phyloP scores from a whole-genome alignment of 805 yeast genomes.

The Yamadazyma paraphyllophila region DNA sequence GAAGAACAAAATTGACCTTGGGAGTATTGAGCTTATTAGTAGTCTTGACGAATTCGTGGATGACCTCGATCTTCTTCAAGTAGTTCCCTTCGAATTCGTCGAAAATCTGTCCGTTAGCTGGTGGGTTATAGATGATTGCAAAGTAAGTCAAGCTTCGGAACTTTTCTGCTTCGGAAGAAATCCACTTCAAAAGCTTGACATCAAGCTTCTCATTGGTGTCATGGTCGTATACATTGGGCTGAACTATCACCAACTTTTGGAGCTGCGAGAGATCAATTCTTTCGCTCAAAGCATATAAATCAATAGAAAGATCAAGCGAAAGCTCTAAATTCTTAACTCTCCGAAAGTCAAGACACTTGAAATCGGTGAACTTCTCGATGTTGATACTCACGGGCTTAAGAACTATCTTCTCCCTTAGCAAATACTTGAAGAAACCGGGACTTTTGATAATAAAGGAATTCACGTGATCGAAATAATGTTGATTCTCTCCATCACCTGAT shows the following conservation, averaged over 20 bases:
- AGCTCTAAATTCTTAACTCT: constrained; percentile 5
- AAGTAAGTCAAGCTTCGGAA: constrained; percentile 33
- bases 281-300: not conserved
- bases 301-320: not conserved
- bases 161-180: not conserved
- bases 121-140: constrained; percentile 58
- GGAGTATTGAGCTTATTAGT: constrained; percentile 6
- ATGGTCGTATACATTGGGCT: constrained; percentile 18
- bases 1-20: constrained; percentile 47
- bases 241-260: constrained; percentile 9
- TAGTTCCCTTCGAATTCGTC: constrained; percentile 79
- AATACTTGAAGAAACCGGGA: constrained; percentile 1
- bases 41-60: constrained; percentile 24
- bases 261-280: constrained; percentile 5
- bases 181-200: constrained; percentile 32
- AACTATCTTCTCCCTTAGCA: not conserved
- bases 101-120: constrained; percentile 51
- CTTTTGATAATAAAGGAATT: not conserved
- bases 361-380: constrained; percentile 2
- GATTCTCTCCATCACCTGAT: not conserved
- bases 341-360: constrained; percentile 4
- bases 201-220: constrained; percentile 37
- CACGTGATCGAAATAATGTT: not conserved
- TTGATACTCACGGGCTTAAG: constrained; percentile 9
- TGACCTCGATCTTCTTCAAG: constrained; percentile 54